phyloP scores from a whole-genome alignment of 192 early-diverging fungal genomes.

The Anaeromyces robustus region DNA sequence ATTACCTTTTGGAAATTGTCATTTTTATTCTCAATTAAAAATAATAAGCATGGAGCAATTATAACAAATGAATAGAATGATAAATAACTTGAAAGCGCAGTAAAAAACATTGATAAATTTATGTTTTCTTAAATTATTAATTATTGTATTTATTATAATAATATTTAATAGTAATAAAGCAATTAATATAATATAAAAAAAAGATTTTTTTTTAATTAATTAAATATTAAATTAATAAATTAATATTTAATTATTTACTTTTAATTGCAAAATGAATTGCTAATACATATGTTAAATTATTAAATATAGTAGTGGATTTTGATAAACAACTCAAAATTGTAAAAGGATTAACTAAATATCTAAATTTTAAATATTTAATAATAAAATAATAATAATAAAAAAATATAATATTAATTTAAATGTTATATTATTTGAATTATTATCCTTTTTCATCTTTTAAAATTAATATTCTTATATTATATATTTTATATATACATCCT shows the following conservation, averaged over 20 bases:
- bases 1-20: conserved; percentile 1
- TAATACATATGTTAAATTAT: conserved; percentile 56
- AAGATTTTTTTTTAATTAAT: too few species aligned
- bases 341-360: conserved; percentile 3
- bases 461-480: too few species aligned
- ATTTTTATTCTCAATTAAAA: conserved; percentile 18
- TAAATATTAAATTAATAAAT: too few species aligned
- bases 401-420: too few species aligned
- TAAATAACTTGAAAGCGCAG: conserved; percentile 69
- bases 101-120: conserved; percentile 41
- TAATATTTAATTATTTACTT: conserved; percentile 11
- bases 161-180: neutral
- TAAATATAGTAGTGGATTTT: conserved; percentile 56
- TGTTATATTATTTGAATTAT: too few species aligned
- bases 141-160: neutral
- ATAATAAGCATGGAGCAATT: conserved; percentile 33
- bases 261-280: conserved; percentile 48
- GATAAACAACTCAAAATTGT: conserved; percentile 7
- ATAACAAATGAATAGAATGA: conserved; percentile 79
- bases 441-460: too few species aligned
- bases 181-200: too few species aligned
- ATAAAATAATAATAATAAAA: neutral
- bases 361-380: neutral
- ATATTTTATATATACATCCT: too few species aligned
- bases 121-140: conserved; percentile 19